A percentile compares a stretch with the other conserved stretches of the same genome.
Conservation (phyloP, 331 rosid genomes). For the Prunus yedoensis region DNA sequence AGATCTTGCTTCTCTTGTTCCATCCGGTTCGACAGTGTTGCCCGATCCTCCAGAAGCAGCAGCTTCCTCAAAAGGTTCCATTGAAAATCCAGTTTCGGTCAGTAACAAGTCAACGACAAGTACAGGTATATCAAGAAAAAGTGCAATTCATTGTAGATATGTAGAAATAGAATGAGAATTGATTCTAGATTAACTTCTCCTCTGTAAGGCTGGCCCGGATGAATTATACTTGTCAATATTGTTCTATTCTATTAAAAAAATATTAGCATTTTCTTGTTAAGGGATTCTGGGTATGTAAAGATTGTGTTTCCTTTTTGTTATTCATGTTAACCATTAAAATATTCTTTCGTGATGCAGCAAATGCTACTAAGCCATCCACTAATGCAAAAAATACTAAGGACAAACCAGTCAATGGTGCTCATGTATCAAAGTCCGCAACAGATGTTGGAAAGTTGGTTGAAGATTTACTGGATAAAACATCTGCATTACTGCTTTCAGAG, state of each 20-base stretch:
- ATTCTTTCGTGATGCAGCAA: slow-evolving; percentile 39
- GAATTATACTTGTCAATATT: neutral
- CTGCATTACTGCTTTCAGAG: slow-evolving; percentile 69
- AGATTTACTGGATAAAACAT: slow-evolving; percentile 69
- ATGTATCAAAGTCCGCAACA: slow-evolving; percentile 36
- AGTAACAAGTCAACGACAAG: slow-evolving; percentile 31
- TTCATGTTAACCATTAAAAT: neutral
- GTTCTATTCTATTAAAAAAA: neutral
- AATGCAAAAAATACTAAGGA: slow-evolving; percentile 44
- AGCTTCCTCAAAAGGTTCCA: slow-evolving; percentile 40
- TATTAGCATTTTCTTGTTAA: neutral
- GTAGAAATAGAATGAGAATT: neutral
- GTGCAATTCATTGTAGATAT: neutral
- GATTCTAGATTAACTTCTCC: neutral
- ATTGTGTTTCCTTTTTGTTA: neutral
- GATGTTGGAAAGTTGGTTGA: slow-evolving; percentile 73
- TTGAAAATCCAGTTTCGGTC: slow-evolving; percentile 33
- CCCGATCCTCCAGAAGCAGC: slow-evolving; percentile 57
- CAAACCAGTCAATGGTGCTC: slow-evolving; percentile 38
- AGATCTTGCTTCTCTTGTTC: slow-evolving; percentile 84
- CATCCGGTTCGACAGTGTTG: slow-evolving; percentile 42
- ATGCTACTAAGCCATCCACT: slow-evolving; percentile 41
- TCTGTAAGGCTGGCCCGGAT: neutral
- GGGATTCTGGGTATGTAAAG: neutral
- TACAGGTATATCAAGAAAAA: slow-evolving; percentile 41